Evolutionary conservation across 352 stramenopile genomes (phyloP).

Genomic region (Globisporangium ultimum): DNA sequence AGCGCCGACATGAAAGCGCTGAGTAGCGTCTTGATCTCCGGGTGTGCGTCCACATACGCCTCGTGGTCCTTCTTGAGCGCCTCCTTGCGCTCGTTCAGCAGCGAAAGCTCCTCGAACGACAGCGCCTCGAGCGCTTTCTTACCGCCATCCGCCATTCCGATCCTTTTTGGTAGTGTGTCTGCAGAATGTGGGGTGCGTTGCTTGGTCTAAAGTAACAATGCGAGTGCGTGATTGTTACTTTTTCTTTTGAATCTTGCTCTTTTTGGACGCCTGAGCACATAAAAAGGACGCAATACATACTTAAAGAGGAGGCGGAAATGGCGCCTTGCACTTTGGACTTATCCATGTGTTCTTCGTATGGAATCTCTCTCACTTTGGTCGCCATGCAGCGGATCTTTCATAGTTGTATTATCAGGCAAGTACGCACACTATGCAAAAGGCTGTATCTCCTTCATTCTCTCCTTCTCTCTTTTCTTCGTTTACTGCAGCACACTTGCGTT

Average conservation of each 20-base stretch:
- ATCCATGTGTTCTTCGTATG: too few species aligned
- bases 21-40: slow-evolving; percentile 89
- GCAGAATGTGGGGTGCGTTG: too few species aligned
- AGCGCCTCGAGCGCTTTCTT: slow-evolving; percentile 66
- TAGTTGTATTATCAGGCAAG: too few species aligned
- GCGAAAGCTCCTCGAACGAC: slow-evolving; percentile 79
- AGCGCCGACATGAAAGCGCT: slow-evolving; percentile 86
- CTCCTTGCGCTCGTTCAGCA: slow-evolving; percentile 85
- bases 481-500: slow-evolving; percentile 74
- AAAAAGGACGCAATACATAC: too few species aligned
- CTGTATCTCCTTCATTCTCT: too few species aligned
- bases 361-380: background rate
- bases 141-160: slow-evolving; percentile 15
- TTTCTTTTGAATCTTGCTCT: too few species aligned
- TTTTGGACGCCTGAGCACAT: too few species aligned
- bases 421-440: background rate
- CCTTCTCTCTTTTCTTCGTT: slow-evolving; percentile 4
- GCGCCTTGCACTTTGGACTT: too few species aligned
- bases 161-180: background rate
- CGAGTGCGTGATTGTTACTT: too few species aligned
- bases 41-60: slow-evolving; percentile 76
- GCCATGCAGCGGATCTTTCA: background rate
- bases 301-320: too few species aligned
- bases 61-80: slow-evolving; percentile 84
- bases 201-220: too few species aligned